These are phyloP conservation scores for Lyophyllum semitale DNA, from an alignment of 768 basidiomycete genomes.

Conservation along the genomic window DNA sequence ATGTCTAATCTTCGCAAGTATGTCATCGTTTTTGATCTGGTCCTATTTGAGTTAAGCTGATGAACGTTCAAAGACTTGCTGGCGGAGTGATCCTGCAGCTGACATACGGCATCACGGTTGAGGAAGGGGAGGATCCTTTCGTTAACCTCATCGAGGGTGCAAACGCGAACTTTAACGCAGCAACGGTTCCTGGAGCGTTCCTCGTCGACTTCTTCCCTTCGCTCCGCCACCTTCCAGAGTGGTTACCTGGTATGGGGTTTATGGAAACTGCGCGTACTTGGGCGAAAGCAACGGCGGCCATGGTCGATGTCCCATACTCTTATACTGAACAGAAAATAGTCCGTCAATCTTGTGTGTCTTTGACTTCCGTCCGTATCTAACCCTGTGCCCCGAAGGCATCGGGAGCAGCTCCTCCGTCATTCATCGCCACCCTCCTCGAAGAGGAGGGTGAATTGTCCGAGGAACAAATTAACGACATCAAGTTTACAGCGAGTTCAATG, in stretches of 20 bases:
- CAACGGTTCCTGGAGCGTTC: conserved; percentile 27
- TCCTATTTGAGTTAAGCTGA: not conserved
- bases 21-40: conserved; percentile 8
- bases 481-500: conserved; percentile 45
- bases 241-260: conserved; percentile 51
- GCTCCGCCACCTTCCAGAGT: conserved; percentile 44
- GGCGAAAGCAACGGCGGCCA: conserved; percentile 30
- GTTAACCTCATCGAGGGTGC: conserved; percentile 27
- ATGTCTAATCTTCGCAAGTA: conserved; percentile 42
- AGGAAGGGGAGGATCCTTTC: conserved; percentile 30
- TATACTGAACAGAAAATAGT: conserved; percentile 35
- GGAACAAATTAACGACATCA: conserved; percentile 39
- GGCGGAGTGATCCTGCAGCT: conserved; percentile 29
- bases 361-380: not conserved
- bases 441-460: conserved; percentile 30
- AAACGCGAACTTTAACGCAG: conserved; percentile 20
- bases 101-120: conserved; percentile 32
- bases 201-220: conserved; percentile 30
- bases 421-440: conserved; percentile 43
- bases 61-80: conserved; percentile 15
- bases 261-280: conserved; percentile 39
- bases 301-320: conserved; percentile 37
- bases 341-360: not conserved
- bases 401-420: conserved; percentile 44
- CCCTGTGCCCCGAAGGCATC: conserved; percentile 28